Conservation (phyloP, 441 rosid species). For the Dalechampia spathulata region DNA sequence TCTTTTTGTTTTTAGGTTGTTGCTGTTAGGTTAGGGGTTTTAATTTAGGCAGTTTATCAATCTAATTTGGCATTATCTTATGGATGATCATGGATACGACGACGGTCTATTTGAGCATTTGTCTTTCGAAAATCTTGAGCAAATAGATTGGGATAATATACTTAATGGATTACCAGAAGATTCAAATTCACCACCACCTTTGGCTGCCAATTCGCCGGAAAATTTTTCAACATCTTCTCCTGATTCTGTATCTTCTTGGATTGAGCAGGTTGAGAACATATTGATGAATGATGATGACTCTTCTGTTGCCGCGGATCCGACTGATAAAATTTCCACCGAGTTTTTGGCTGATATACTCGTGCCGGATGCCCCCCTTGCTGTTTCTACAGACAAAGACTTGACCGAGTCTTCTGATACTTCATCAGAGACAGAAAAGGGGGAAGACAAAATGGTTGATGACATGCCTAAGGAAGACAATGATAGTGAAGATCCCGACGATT, state of each 20-base stretch:
- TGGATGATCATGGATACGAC: background rate
- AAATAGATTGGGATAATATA: constrained; percentile 26
- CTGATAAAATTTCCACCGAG: constrained; percentile 20
- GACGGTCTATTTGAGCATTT: constrained; percentile 8
- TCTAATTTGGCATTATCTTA: background rate
- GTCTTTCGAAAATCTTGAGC: constrained; percentile 12
- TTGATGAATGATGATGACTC: constrained; percentile 50
- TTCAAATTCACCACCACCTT: constrained; percentile 10
- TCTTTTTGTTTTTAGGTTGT: too few species aligned
- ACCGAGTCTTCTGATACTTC: constrained; percentile 11
- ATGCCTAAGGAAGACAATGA: constrained; percentile 9
- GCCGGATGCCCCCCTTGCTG: constrained; percentile 32
- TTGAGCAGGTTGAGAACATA: constrained; percentile 42
- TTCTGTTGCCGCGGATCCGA: constrained; percentile 13
- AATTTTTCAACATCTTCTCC: constrained; percentile 18
- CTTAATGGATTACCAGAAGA: constrained; percentile 13
- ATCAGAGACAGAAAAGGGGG: constrained; percentile 6
- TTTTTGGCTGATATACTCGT: constrained; percentile 49
- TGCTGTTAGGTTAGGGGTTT: background rate
- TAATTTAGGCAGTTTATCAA: too few species aligned
- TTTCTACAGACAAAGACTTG: constrained; percentile 21
- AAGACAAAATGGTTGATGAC: constrained; percentile 14
- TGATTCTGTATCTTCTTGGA: constrained; percentile 30
- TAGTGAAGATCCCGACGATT: constrained; percentile 30
- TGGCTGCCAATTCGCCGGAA: constrained; percentile 4